These are phyloP conservation scores for Trametes cubensis DNA, from an alignment of 768 basidiomycete genomes.

Conservation along the genomic window DNA sequence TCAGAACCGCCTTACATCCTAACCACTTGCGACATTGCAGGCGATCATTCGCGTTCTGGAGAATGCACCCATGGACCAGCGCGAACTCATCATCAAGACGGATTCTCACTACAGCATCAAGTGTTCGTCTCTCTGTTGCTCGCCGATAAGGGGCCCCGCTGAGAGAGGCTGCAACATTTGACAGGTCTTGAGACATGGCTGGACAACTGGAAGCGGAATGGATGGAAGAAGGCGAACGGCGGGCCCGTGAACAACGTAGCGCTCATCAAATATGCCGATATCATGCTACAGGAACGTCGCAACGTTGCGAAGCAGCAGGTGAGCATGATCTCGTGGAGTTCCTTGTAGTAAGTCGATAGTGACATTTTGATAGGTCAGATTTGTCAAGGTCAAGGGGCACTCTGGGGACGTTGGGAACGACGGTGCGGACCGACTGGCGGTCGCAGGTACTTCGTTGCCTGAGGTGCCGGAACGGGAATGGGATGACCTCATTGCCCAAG, in stretches of 20 bases:
- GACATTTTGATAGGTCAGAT: slow-evolving; percentile 50
- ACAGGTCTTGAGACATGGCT: slow-evolving; percentile 72
- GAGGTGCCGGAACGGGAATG: slow-evolving; percentile 59
- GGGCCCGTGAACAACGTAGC: slow-evolving; percentile 67
- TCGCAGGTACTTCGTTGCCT: slow-evolving; percentile 50
- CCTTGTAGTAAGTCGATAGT: no score
- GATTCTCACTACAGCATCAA: slow-evolving; percentile 84
- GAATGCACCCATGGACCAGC: slow-evolving; percentile 55
- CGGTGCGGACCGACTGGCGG: slow-evolving; percentile 78
- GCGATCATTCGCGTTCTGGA: slow-evolving; percentile 86
- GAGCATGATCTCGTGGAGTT: slow-evolving; percentile 14
- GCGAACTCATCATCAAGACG: slow-evolving; percentile 70
- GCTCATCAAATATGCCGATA: slow-evolving; percentile 71
- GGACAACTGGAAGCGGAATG: slow-evolving; percentile 58
- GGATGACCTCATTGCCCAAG: slow-evolving; percentile 33
- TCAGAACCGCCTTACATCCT: background rate
- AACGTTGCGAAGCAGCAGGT: slow-evolving; percentile 55
- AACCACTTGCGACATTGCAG: slow-evolving; percentile 42
- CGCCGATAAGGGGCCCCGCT: slow-evolving; percentile 9
- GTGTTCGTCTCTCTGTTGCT: slow-evolving; percentile 48
- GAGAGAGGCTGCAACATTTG: background rate
- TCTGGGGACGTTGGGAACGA: slow-evolving; percentile 82
- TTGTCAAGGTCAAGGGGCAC: slow-evolving; percentile 71
- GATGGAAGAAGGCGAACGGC: slow-evolving; percentile 50
- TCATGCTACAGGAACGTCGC: slow-evolving; percentile 57